Base-by-base conservation (phyloP, 495 filamentous ascomycete genomes). In the Geopyxis carbonaria region DNA sequence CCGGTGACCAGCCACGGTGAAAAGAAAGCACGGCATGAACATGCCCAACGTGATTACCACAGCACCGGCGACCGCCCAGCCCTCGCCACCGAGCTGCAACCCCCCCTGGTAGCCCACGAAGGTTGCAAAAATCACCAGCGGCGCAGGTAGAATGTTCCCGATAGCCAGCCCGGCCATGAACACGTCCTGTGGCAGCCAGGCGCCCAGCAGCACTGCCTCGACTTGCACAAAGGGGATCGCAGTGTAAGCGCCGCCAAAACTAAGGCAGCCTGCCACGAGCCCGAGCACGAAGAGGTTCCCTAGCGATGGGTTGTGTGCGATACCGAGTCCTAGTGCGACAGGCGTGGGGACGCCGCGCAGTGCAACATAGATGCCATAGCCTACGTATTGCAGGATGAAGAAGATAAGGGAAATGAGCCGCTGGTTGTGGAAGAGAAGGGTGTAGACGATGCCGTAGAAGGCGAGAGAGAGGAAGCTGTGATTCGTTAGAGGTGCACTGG, bases 21-120 rank as follows among this genome's bases (percentile, higher is more conserved):
- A 60, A 7, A 61, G 14, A 40, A 58, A 61, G 37, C 58, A 61
- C 5, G 58, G 58, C 22, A 57, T 53, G 34, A 61, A 56, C 58
- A 60, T 57, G 30, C 58, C 58, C 9, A 61, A 9, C 5, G 58
- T 60, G 22, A 59, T 60, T 23, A 61, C 31, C 1, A 56, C 40
- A 9, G 58, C 57, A 9, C 58, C 58, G 5, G 53, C 56, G 48
- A 61, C 57, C 20, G 58, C 58, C 10, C 38, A 40, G 15, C 51
- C 45, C 2, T 56, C 15, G 24, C 47, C 48, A 2, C 53, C 42
- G 9, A 35, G 7, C 14, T 42, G 20, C 24, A 51, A 38, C 2
- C 58, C 58, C 11, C 58, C 58, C 46, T 59, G 58, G 31, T 57
- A 60, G 3, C 58, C 58, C 22, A 61, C 58, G 40, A 61, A 61